Base-by-base conservation (phyloP, 2,329 filamentous ascomycete genomes). In the Ophiognomonia clavigignenti-juglandacearum region DNA sequence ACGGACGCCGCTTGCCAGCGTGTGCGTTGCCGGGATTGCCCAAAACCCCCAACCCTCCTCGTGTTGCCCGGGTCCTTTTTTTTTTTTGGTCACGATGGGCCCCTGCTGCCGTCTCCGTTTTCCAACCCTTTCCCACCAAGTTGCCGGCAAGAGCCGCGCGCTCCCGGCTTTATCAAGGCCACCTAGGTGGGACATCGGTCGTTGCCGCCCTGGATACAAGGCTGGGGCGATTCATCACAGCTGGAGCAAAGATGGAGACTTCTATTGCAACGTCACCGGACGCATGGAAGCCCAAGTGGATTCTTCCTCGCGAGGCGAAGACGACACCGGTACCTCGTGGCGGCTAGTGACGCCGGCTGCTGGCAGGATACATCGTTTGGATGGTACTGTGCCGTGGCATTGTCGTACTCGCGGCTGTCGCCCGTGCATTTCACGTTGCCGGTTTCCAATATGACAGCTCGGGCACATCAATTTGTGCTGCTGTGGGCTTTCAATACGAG, bases 101-200 rank as follows among this genome's bases (percentile, higher is more conserved):
- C 34, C 34, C 16, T 36, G 34, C 34, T 20, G 16, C 34, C n/a
- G 18, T 36, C 43, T 18, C 27, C 19, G 1, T 39, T 20, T 45
- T 24, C 14, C 35, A 39, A 45, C 43, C 43, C 43, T 45, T 45
- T 45, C 43, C 43, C 43, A 45, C 27, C 43, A 39, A 45, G 34
- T 20, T 29, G 38, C 35, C 36, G 26, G 43, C 7, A 35, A 27
- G 35, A 35, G 29, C 38, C 43, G 36, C 27, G 42, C 42, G 32
- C 24, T 32, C 42, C 24, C 31, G 43, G 31, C 7, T 16, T 4
- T 16, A n/a, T 34, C 11, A n/a, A 13, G 43, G 38, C 36, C 38
- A 35, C 38, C 29, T 35, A 29, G 26, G 26, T 9, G 31, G 26
- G 19, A 31, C 19, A 39, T n/a, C n/a, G 22, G 18, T 7, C 10